Conservation (phyloP, 2,329 filamentous ascomycete species). For the Pyricularia grisea region DNA sequence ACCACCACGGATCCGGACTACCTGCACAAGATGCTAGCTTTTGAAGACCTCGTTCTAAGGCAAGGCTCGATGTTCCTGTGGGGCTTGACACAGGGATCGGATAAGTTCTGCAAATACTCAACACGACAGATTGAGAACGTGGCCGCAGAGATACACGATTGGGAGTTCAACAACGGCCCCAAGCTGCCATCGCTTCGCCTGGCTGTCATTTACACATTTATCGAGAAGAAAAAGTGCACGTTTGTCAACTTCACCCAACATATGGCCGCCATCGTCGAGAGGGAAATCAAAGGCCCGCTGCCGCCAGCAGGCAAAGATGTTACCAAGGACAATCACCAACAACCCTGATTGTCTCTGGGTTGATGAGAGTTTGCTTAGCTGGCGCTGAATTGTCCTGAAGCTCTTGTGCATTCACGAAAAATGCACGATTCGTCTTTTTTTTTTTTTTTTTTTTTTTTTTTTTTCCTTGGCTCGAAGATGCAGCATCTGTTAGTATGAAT, state of each 20-base stretch:
- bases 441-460: too few relatives aligned
- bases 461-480: neutral
- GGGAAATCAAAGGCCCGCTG: neutral
- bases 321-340: neutral
- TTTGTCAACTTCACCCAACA: neutral
- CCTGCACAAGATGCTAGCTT: neutral
- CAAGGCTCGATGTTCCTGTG: conserved; percentile 2
- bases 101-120: neutral
- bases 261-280: neutral
- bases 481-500: neutral
- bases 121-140: neutral
- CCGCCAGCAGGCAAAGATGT: neutral
- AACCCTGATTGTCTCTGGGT: neutral
- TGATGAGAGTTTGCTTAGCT: too few relatives aligned
- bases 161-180: neutral
- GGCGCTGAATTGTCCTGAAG: too few relatives aligned
- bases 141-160: conserved; percentile 1
- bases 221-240: neutral
- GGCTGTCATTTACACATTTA: neutral
- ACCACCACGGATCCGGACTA: neutral
- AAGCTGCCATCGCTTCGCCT: conserved; percentile 1
- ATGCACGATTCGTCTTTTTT: neutral
- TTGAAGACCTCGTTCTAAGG: conserved; percentile 3
- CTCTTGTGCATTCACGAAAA: too few relatives aligned
- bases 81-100: neutral